Percentiles rank a stretch among this genome's conserved stretches.
phyloP scores from a whole-genome alignment of 2,329 filamentous ascomycete species.

The Kalmusia sp. region DNA sequence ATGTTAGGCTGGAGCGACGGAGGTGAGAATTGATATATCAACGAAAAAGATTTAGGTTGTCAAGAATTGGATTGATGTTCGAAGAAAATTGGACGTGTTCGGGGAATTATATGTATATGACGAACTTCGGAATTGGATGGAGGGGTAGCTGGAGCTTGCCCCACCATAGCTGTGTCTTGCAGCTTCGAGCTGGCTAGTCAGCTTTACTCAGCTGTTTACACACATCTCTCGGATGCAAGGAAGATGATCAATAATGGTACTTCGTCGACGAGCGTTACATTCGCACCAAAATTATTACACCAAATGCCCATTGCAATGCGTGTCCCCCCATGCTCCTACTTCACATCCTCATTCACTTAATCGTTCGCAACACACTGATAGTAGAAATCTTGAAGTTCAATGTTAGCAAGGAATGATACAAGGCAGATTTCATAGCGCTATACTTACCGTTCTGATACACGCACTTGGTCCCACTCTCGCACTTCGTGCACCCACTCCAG shows the following conservation, averaged over 20 bases:
- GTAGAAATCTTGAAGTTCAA: slow-evolving; percentile 30
- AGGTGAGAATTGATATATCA: too few species aligned
- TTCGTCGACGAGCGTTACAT: too few species aligned
- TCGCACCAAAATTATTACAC: too few species aligned
- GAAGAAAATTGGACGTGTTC: background rate
- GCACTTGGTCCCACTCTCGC: slow-evolving; percentile 33
- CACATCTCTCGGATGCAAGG: too few species aligned
- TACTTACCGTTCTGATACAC: slow-evolving; percentile 37
- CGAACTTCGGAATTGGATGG: slow-evolving; percentile 12
- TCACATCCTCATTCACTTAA: background rate
- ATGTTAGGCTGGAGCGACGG: background rate
- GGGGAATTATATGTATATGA: background rate
- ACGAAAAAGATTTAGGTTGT: too few species aligned
- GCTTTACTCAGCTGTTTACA: slow-evolving; percentile 26
- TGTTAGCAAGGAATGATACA: background rate
- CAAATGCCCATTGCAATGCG: too few species aligned
- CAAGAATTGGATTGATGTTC: too few species aligned
- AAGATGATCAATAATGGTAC: too few species aligned
- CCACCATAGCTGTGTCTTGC: slow-evolving; percentile 9
- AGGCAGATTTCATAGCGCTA: background rate
- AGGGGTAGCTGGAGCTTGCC: slow-evolving; percentile 27
- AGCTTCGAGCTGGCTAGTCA: slow-evolving; percentile 18
- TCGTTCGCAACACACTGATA: slow-evolving; percentile 36
- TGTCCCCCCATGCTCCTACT: too few species aligned
- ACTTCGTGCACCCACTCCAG: slow-evolving; percentile 38